Evolutionary conservation across 169 alveolate species (phyloP).

Genomic region (Besnoitia besnoiti): DNA sequence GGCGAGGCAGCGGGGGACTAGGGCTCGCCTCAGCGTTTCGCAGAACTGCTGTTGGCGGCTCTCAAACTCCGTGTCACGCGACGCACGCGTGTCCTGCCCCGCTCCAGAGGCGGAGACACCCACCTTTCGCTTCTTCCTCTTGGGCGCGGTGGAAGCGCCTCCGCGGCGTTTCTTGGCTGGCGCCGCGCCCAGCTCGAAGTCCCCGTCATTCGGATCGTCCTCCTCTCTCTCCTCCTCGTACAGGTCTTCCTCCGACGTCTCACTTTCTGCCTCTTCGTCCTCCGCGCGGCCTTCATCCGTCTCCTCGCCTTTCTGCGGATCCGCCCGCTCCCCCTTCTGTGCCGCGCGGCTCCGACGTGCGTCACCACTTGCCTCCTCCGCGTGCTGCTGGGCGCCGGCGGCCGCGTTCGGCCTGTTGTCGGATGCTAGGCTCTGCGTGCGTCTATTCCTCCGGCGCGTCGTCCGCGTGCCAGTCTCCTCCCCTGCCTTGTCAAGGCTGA

Average conservation of each 20-base stretch:
- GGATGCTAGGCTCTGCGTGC: background rate
- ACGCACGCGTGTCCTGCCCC: background rate
- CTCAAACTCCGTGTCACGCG: background rate
- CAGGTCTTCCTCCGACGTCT: background rate
- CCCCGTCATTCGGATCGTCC: background rate
- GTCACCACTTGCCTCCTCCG: background rate
- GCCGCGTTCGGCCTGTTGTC: background rate
- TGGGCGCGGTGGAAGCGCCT: background rate
- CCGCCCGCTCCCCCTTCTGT: background rate
- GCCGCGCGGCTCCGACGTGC: background rate
- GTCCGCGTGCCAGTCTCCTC: background rate
- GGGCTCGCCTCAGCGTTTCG: background rate
- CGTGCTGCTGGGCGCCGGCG: background rate
- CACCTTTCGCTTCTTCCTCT: background rate
- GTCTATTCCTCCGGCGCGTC: background rate
- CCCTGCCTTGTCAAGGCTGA: background rate
- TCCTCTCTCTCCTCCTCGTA: background rate
- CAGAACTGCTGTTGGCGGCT: background rate
- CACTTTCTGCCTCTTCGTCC: no score
- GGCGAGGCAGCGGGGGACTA: background rate
- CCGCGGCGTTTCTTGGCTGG: background rate
- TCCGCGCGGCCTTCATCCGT: background rate
- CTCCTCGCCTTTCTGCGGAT: no score
- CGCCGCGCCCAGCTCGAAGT: background rate
- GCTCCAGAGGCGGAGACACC: background rate